Evolutionary conservation across 2,329 filamentous ascomycete species (phyloP), one percentile per base, ranked within the genome.

Genomic region (Ophiostoma himal-ulmi): DNA sequence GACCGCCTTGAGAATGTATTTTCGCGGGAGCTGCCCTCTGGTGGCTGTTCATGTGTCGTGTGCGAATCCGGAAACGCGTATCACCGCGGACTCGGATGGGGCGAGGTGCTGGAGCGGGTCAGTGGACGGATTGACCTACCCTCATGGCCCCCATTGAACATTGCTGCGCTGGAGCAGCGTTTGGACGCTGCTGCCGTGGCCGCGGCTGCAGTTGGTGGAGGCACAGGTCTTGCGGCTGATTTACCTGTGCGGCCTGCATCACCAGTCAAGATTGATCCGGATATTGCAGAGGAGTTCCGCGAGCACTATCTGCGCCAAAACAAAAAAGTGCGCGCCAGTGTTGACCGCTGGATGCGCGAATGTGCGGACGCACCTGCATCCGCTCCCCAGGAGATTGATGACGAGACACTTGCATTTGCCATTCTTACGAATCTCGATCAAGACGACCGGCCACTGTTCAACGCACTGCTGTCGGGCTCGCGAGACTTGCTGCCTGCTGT

Each of bases 1-100:
- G 94, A 99, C 79, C 88, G 95, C 52, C 83, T 99, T 4, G 94
- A 97, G 78, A 92, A 94, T 70, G 93, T 99, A 10, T 98, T 99
- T 79, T 94, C 93, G 2, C 86, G 95, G 72, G 94, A 98, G 76
- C 89, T 99, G 48, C 94, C 94, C 0, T 89, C 89, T 0, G 89
- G 97, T 76, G 88, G 90, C n/a, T 98, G 94, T 78, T 82, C 84
- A 62, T 98, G 94, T 78, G 83, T 95, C 70, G 92, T 97, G 83
- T 98, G 94, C 77, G 87, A 90, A 66, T 82, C 80, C 14, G 81
- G 81, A 3, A 81, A 86, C 52, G 85, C 89, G 13, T 41, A 48
- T 22, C 86, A 88, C 73, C 85, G 84, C 70, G 94, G 93, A 1
- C 84, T 97, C 39, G 95, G 92, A 73, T 99, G 94, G 94, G 94